These are phyloP conservation scores for Dichotomopilus funicola DNA, from an alignment of 2,329 filamentous ascomycete species.

Conservation along the genomic window DNA sequence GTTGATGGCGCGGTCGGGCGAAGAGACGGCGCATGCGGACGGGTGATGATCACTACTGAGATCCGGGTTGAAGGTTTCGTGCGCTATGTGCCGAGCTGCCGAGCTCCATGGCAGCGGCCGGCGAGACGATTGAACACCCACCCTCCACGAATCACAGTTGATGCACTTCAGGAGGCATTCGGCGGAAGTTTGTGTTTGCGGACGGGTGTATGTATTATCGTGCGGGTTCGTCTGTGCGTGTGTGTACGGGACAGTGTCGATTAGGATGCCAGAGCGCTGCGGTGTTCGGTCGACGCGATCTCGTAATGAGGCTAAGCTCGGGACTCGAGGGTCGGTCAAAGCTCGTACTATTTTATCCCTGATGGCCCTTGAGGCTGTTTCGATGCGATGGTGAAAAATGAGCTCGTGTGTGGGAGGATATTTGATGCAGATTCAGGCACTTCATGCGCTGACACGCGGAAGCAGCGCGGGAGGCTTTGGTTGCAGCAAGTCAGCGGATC, in stretches of 20 bases:
- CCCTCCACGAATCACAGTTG: constrained; percentile 16
- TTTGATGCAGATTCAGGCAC: constrained; percentile 16
- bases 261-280: no score
- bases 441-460: constrained; percentile 1
- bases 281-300: neutral
- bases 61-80: constrained; percentile 8
- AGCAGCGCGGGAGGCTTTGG: neutral
- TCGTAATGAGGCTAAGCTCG: neutral
- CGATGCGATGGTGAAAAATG: constrained; percentile 5
- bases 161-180: neutral
- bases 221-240: no score
- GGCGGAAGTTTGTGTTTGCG: no score
- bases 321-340: neutral
- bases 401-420: neutral
- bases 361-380: neutral
- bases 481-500: constrained; percentile 1
- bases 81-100: constrained; percentile 17
- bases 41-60: neutral
- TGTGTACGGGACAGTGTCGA: no score
- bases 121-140: constrained; percentile 1
- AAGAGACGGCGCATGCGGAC: constrained; percentile 17
- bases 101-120: constrained; percentile 24
- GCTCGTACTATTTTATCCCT: neutral
- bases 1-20: constrained; percentile 9
- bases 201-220: no score